Conservation (phyloP, 371 early-diverging fungal genomes). For the Mucor ambiguus region DNA sequence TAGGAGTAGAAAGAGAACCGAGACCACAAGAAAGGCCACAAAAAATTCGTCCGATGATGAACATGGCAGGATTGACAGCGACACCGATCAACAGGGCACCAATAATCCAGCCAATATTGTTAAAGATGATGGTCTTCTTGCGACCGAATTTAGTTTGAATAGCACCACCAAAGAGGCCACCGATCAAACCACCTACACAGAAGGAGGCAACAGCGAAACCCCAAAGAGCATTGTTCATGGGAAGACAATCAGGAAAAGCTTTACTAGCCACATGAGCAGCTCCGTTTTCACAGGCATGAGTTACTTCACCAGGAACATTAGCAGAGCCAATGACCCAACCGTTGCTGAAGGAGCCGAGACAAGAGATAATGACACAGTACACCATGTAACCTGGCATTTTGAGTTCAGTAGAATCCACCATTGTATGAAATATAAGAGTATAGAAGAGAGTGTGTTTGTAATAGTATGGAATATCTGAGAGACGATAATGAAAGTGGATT, state of each 20-base stretch:
- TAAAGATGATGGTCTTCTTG: constrained; percentile 58
- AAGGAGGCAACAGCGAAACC: constrained; percentile 67
- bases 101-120: constrained; percentile 61
- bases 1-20: constrained; percentile 73
- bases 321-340: constrained; percentile 53
- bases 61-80: constrained; percentile 53
- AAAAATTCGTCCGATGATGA: constrained; percentile 76
- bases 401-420: constrained; percentile 38
- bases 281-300: constrained; percentile 23
- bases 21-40: constrained; percentile 82
- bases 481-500: neutral
- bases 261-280: neutral
- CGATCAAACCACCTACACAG: constrained; percentile 72
- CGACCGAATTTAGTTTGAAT: constrained; percentile 65
- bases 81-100: constrained; percentile 63
- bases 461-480: neutral
- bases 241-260: constrained; percentile 27
- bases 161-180: constrained; percentile 62
- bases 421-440: neutral
- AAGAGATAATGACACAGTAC: constrained; percentile 37
- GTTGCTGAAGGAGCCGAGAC: constrained; percentile 38
- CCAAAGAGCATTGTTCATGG: constrained; percentile 28
- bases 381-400: constrained; percentile 38
- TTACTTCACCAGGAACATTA: constrained; percentile 40
- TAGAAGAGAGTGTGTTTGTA: neutral